phyloP scores from a whole-genome alignment of 1,284 basidiomycete genomes.

The Ustilago nuda region DNA sequence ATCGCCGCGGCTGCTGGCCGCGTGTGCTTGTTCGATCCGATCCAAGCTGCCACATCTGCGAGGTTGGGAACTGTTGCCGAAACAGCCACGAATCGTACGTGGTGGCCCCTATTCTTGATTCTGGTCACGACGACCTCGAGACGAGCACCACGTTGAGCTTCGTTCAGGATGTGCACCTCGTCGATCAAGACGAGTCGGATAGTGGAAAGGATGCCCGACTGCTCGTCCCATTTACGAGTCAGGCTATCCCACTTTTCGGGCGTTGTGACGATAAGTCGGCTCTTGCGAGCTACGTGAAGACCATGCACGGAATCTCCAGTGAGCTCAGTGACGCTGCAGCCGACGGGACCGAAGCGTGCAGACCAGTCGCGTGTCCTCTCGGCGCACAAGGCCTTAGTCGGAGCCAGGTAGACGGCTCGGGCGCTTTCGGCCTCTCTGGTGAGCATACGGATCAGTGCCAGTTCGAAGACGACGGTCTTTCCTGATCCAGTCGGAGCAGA shows the following conservation, averaged over 20 bases:
- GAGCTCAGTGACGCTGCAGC: conserved; percentile 81
- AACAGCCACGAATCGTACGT: conserved; percentile 84
- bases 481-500: conserved; percentile 62
- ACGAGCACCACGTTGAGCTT: conserved; percentile 72
- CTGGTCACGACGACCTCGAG: conserved; percentile 91
- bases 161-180: conserved; percentile 93
- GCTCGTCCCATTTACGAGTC: conserved; percentile 57
- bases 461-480: conserved; percentile 81
- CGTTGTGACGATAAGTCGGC: conserved; percentile 72
- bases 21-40: conserved; percentile 71
- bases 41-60: conserved; percentile 88
- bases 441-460: conserved; percentile 85
- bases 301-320: conserved; percentile 72
- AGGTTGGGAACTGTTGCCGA: conserved; percentile 96
- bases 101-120: conserved; percentile 78
- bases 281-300: conserved; percentile 42
- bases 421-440: conserved; percentile 67
- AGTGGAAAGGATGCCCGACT: conserved; percentile 50
- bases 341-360: conserved; percentile 79
- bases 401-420: conserved; percentile 90
- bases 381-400: conserved; percentile 85
- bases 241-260: conserved; percentile 73
- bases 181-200: conserved; percentile 77
- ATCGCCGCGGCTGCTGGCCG: not conserved
- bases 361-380: conserved; percentile 89